These are phyloP conservation scores for Vitis rupestris DNA, from an alignment of 164 flowering plant genomes.

Conservation along the genomic window DNA sequence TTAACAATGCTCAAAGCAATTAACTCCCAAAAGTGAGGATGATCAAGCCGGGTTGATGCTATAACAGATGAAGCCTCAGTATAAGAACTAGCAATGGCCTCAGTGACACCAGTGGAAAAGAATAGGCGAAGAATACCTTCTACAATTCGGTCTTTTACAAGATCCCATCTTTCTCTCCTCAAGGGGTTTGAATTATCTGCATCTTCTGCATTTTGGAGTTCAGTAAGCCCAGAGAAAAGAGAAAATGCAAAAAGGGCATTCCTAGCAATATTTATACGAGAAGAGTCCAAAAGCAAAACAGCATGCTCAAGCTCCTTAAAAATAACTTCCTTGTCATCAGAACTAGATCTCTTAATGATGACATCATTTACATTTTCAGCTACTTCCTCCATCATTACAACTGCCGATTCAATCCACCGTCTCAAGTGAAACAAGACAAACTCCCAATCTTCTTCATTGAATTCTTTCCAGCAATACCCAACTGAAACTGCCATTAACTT, in stretches of 20 bases:
- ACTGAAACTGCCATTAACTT: constrained; percentile 64
- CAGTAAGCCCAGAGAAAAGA: constrained; percentile 37
- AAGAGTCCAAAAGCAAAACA: constrained; percentile 31
- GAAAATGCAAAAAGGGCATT: constrained; percentile 63
- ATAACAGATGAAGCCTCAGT: constrained; percentile 55
- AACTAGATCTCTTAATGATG: constrained; percentile 22
- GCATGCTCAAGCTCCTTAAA: constrained; percentile 35
- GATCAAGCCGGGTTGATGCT: constrained; percentile 47
- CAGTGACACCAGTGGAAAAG: constrained; percentile 73
- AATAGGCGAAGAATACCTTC: constrained; percentile 83
- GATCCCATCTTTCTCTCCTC: constrained; percentile 49
- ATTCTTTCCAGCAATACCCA: constrained; percentile 80
- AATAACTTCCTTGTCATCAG: constrained; percentile 31
- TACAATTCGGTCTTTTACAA: constrained; percentile 48
- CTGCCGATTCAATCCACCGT: constrained; percentile 75
- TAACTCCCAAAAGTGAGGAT: constrained; percentile 73
- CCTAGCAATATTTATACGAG: constrained; percentile 44
- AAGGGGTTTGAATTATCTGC: constrained; percentile 22
- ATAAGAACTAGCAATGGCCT: constrained; percentile 63
- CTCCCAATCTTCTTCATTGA: constrained; percentile 85
- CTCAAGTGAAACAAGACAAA: constrained; percentile 55
- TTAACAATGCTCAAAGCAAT: constrained; percentile 59
- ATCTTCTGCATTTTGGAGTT: constrained; percentile 28
- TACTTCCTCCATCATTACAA: constrained; percentile 76
- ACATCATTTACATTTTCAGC: constrained; percentile 69